Evolutionary conservation across 2,329 filamentous ascomycete genomes (phyloP).

Genomic region (Arthroderma sp.): DNA sequence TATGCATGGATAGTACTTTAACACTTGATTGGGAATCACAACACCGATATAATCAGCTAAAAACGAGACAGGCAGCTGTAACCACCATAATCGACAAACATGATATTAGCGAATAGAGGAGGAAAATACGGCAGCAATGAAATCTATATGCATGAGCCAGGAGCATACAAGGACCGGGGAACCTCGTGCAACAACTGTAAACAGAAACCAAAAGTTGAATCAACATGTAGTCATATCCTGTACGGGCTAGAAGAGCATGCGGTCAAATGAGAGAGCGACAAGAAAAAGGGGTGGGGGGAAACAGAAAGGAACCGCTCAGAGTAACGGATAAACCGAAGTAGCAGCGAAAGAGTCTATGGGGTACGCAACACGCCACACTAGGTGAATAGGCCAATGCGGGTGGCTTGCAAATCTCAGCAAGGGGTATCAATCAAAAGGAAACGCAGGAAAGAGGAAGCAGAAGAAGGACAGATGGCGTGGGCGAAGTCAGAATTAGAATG

Average conservation of each 20-base stretch:
- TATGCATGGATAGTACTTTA: no score
- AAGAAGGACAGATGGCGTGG: constrained; percentile 15
- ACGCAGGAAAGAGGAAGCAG: constrained; percentile 1
- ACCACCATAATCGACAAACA: no score
- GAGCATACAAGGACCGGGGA: background rate
- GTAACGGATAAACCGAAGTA: background rate
- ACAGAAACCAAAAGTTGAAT: background rate
- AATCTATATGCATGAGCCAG: background rate
- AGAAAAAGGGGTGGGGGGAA: background rate
- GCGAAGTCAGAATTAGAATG: constrained; percentile 36
- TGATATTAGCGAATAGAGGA: background rate
- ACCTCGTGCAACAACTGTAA: constrained; percentile 1
- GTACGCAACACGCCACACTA: background rate
- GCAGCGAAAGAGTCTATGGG: background rate
- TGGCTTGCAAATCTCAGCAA: background rate
- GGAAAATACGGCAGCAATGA: background rate
- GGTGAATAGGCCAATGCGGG: background rate
- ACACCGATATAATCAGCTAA: background rate
- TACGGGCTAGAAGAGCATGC: background rate
- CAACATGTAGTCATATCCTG: background rate
- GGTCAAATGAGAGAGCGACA: background rate
- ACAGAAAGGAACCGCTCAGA: no score
- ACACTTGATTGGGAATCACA: background rate
- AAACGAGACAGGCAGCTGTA: background rate
- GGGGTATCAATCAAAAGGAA: constrained; percentile 11